phyloP scores from a whole-genome alignment of 2,329 filamentous ascomycete genomes.

The Xylaria sp. region DNA sequence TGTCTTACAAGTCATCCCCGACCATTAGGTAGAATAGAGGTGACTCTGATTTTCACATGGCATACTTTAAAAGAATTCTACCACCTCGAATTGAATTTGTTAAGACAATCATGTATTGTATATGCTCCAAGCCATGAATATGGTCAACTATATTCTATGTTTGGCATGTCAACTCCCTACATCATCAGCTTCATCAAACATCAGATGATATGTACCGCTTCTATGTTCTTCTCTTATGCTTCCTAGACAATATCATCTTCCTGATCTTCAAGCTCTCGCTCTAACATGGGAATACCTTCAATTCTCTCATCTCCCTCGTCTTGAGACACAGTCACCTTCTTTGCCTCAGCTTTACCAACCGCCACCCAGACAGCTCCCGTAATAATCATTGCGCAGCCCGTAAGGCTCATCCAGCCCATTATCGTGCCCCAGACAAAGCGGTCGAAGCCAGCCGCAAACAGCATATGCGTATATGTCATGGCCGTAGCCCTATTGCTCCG shows the following conservation, averaged over 20 bases:
- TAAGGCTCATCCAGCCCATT: constrained; percentile 62
- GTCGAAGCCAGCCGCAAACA: constrained; percentile 66
- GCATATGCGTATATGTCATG: constrained; percentile 69
- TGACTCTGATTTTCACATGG: background rate
- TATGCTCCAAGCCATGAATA: background rate
- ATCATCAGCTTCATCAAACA: background rate
- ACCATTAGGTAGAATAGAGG: background rate
- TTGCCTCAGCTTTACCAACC: constrained; percentile 55
- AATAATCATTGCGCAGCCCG: constrained; percentile 64
- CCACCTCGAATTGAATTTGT: background rate
- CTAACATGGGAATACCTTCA: constrained; percentile 30
- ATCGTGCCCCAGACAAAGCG: constrained; percentile 62
- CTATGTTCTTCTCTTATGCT: background rate
- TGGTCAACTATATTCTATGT: background rate
- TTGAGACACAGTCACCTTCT: constrained; percentile 32
- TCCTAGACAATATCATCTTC: constrained; percentile 40
- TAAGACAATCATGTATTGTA: background rate
- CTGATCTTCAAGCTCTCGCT: constrained; percentile 39
- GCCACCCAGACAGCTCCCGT: constrained; percentile 64
- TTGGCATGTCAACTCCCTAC: background rate
- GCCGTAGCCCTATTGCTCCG: constrained; percentile 69
- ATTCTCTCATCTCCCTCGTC: constrained; percentile 43
- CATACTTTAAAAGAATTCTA: background rate
- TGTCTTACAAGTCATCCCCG: constrained; percentile 6
- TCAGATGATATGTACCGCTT: background rate